phyloP scores from a whole-genome alignment of 352 stramenopile species.

The Peronosclerospora sorghi region DNA sequence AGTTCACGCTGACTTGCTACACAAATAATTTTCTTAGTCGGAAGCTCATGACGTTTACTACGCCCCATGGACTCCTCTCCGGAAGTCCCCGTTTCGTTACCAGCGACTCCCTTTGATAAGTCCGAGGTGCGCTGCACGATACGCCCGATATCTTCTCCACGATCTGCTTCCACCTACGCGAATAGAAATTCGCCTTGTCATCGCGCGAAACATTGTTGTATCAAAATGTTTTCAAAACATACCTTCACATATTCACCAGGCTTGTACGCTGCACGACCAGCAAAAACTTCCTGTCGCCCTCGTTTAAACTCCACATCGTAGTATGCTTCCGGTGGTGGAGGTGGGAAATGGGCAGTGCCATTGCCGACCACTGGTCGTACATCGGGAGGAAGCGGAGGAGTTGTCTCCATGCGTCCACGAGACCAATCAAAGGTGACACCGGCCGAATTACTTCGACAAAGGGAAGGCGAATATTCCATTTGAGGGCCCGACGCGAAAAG shows the following conservation, averaged over 20 bases:
- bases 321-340: slow-evolving; percentile 62
- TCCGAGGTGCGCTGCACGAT: slow-evolving; percentile 86
- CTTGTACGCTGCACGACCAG: slow-evolving; percentile 77
- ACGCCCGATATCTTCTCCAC: slow-evolving; percentile 92
- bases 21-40: slow-evolving; percentile 89
- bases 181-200: slow-evolving; percentile 1
- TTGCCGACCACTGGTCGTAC: slow-evolving; percentile 15
- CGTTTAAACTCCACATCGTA: slow-evolving; percentile 96
- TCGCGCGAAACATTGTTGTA: background rate
- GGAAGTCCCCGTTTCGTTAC: slow-evolving; percentile 17
- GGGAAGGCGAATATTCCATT: slow-evolving; percentile 40
- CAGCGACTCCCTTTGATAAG: slow-evolving; percentile 55
- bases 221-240: background rate
- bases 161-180: slow-evolving; percentile 92
- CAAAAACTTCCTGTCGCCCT: slow-evolving; percentile 84
- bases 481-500: slow-evolving; percentile 37
- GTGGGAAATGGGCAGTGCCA: slow-evolving; percentile 29
- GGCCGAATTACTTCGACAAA: slow-evolving; percentile 51
- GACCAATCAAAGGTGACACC: slow-evolving; percentile 59
- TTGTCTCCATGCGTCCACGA: slow-evolving; percentile 20
- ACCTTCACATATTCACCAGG: slow-evolving; percentile 92
- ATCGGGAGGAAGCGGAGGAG: slow-evolving; percentile 60
- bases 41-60: slow-evolving; percentile 54
- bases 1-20: slow-evolving; percentile 88
- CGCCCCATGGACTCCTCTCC: slow-evolving; percentile 36